Conservation (phyloP, 139 green algal genomes). For the Pseudopediastrum boryanum region DNA sequence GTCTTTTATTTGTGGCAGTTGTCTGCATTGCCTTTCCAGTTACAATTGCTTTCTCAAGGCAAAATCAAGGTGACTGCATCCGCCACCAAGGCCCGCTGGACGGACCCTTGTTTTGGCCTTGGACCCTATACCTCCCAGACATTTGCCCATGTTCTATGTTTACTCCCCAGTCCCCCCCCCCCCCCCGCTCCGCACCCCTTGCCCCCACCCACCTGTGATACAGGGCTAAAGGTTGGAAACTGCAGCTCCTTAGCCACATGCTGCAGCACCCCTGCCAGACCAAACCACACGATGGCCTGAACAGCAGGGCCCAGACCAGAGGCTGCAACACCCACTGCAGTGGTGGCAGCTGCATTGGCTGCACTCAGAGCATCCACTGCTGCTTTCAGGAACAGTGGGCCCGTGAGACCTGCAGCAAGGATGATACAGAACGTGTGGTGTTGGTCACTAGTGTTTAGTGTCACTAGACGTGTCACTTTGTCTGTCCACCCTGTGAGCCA, state of each 20-base stretch:
- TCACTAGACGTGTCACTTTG: background rate
- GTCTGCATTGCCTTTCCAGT: too few species aligned
- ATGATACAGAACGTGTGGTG: background rate
- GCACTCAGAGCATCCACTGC: conserved; percentile 77
- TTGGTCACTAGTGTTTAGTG: background rate
- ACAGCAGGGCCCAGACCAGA: background rate
- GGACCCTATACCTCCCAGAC: too few species aligned
- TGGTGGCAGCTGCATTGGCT: conserved; percentile 21
- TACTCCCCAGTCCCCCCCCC: too few species aligned
- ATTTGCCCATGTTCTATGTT: too few species aligned
- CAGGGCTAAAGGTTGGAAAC: conserved; percentile 79
- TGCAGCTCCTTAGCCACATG: conserved; percentile 85
- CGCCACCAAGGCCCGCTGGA: too few species aligned
- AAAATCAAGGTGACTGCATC: too few species aligned
- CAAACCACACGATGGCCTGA: conserved; percentile 37
- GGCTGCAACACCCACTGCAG: conserved; percentile 5
- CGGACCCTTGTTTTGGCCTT: too few species aligned
- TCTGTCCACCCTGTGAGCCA: too few species aligned
- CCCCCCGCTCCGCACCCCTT: too few species aligned
- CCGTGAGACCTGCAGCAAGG: conserved; percentile 65
- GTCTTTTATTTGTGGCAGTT: too few species aligned
- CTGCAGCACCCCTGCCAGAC: conserved; percentile 66
- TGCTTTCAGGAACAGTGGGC: conserved; percentile 77
- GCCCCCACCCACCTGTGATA: conserved; percentile 76
- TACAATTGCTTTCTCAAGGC: too few species aligned